These are phyloP conservation scores for Protomyces gravidus DNA, from an alignment of 1,139 yeast genomes.

Conservation along the genomic window DNA sequence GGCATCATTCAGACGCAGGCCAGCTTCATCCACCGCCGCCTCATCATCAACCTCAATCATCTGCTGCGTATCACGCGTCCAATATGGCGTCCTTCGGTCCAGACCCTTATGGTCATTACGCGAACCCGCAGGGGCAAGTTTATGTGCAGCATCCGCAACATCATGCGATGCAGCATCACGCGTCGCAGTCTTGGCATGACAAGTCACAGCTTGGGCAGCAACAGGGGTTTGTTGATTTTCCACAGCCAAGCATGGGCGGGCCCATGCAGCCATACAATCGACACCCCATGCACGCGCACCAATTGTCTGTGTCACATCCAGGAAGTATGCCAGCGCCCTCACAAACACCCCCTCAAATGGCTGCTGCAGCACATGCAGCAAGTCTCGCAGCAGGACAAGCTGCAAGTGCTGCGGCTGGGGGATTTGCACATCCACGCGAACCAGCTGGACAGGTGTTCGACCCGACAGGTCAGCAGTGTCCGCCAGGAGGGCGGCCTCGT, in stretches of 20 bases:
- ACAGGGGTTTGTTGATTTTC: not conserved
- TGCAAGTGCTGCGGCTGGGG: not conserved
- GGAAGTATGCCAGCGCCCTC: slow-evolving; percentile 1
- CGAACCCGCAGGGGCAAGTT: not conserved
- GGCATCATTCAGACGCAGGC: not conserved
- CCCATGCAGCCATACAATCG: not conserved
- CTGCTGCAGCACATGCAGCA: not conserved
- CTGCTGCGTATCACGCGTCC: not conserved
- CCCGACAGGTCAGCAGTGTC: slow-evolving; percentile 56
- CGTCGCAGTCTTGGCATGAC: not conserved
- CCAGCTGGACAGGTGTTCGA: slow-evolving; percentile 36
- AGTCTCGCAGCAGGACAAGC: not conserved
- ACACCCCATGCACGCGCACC: not conserved
- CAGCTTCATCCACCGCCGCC: no score
- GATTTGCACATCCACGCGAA: not conserved
- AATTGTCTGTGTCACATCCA: not conserved
- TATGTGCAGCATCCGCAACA: not conserved
- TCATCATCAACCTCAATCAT: not conserved
- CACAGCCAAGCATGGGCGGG: not conserved
- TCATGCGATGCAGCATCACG: not conserved
- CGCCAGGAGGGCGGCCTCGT: slow-evolving; percentile 67
- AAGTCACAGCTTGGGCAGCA: not conserved
- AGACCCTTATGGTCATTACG: not conserved
- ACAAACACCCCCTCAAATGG: slow-evolving; percentile 3
- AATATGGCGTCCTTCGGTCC: not conserved